Evolutionary conservation across 306 rosid species (phyloP).

Genomic region (Corylus americana): DNA sequence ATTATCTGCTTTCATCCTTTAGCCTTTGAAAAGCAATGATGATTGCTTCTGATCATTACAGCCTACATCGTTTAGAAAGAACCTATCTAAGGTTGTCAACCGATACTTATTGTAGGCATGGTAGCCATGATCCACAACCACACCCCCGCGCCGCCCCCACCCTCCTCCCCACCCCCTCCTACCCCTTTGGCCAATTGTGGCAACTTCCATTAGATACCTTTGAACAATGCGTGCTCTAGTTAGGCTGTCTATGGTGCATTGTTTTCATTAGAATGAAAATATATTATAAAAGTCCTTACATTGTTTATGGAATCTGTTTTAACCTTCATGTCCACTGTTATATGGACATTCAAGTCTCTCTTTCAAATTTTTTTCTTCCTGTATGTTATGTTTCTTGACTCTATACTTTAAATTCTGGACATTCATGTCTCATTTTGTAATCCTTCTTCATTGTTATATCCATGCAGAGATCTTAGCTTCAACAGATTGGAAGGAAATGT

Average conservation of each 20-base stretch:
- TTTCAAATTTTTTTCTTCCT: too few relatives aligned
- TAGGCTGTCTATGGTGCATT: background rate
- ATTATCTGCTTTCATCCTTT: background rate
- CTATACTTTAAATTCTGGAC: too few relatives aligned
- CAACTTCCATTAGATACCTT: background rate
- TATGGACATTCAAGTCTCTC: background rate
- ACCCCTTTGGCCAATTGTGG: background rate
- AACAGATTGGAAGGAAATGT: conserved; percentile 28
- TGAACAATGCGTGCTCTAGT: background rate
- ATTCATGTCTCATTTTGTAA: too few relatives aligned
- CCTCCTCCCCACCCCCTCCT: background rate
- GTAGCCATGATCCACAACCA: background rate
- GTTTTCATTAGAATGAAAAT: too few relatives aligned
- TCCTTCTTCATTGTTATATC: too few relatives aligned
- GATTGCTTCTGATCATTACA: background rate
- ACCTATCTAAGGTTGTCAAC: background rate
- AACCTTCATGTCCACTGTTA: background rate
- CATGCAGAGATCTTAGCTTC: conserved; percentile 34
- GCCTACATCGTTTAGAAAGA: background rate
- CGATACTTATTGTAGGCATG: background rate
- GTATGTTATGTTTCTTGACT: too few relatives aligned
- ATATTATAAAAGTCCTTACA: too few relatives aligned
- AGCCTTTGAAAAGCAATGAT: background rate
- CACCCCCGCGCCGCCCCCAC: too few relatives aligned
- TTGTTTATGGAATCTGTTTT: background rate